Conservation (phyloP, 345 rosid species). For the Pistacia atlantica region DNA sequence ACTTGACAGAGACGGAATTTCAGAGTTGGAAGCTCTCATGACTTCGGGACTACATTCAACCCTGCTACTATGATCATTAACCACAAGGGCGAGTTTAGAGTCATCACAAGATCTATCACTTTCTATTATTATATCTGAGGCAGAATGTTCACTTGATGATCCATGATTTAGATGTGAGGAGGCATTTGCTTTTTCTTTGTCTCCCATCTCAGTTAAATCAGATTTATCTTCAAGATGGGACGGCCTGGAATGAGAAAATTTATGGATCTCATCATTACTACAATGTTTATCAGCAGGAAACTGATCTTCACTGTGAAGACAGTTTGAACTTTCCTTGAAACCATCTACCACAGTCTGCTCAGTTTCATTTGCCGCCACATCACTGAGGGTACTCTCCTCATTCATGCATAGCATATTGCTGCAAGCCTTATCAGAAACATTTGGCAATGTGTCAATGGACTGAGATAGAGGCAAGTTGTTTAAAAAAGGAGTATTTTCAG, state of each 20-base stretch:
- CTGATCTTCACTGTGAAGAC: background rate
- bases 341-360: slow-evolving; percentile 22
- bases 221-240: slow-evolving; percentile 18
- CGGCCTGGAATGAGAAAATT: slow-evolving; percentile 9
- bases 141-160: slow-evolving; percentile 18
- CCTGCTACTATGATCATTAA: slow-evolving; percentile 23
- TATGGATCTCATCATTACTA: slow-evolving; percentile 20
- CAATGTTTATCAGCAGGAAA: background rate
- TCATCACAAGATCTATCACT: slow-evolving; percentile 22
- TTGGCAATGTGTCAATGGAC: slow-evolving; percentile 29
- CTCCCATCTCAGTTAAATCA: slow-evolving; percentile 18
- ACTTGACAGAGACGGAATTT: slow-evolving; percentile 2
- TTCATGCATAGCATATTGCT: slow-evolving; percentile 8
- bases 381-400: slow-evolving; percentile 3
- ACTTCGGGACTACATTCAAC: slow-evolving; percentile 20
- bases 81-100: slow-evolving; percentile 20
- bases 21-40: slow-evolving; percentile 18
- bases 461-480: slow-evolving; percentile 33
- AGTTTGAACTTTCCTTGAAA: slow-evolving; percentile 13
- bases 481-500: slow-evolving; percentile 16
- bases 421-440: slow-evolving; percentile 25
- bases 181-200: slow-evolving; percentile 5
- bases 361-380: slow-evolving; percentile 24
- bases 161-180: slow-evolving; percentile 19
- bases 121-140: slow-evolving; percentile 23